Percentiles rank a stretch among this genome's conserved stretches.
Conservation (phyloP, 306 rosid genomes). For the Inga laurina region DNA sequence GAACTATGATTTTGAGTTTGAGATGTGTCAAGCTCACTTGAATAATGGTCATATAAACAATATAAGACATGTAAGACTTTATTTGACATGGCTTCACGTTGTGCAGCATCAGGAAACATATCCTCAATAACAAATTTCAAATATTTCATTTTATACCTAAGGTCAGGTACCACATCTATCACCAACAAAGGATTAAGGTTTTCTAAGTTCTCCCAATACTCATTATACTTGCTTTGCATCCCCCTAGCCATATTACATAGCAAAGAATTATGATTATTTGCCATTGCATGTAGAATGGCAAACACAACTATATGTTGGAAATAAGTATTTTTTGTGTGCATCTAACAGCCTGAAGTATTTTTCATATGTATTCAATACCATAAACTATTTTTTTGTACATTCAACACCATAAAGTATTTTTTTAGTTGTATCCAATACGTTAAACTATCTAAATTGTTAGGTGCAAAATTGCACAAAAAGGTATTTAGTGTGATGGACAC, state of each 20-base stretch:
- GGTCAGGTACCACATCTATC: neutral
- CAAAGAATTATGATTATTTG: neutral
- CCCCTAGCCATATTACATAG: neutral
- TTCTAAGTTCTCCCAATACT: neutral
- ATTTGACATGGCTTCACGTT: neutral
- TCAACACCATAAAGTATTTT: no score
- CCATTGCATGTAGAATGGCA: neutral
- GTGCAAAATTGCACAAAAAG: no score
- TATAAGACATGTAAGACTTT: neutral
- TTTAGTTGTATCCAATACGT: no score
- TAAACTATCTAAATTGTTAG: no score
- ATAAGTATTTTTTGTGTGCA: no score
- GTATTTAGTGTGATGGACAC: no score
- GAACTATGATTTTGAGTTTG: neutral
- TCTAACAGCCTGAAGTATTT: no score
- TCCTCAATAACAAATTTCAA: neutral
- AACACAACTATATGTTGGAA: neutral
- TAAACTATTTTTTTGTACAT: no score
- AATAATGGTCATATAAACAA: neutral
- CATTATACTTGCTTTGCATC: neutral
- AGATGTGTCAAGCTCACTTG: neutral
- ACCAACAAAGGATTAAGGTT: neutral
- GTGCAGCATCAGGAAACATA: neutral
- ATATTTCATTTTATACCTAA: neutral
- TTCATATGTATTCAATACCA: fast-evolving